Evolutionary conservation across 106 monocot species (phyloP), one percentile per base, ranked within the genome.

Genomic region (Narthecium ossifragum): DNA sequence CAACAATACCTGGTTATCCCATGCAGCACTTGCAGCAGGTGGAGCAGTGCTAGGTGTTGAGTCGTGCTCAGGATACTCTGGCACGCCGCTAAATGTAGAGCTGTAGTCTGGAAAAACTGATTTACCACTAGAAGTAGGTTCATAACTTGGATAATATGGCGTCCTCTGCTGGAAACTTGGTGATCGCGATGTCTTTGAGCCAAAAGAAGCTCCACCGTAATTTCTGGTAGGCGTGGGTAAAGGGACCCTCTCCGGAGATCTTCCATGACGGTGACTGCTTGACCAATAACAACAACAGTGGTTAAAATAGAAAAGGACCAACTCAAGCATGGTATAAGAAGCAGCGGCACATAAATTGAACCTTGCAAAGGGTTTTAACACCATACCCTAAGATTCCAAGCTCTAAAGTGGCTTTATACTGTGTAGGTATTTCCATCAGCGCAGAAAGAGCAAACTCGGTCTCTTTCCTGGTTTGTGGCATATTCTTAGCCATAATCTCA

Each of bases 391-490:
- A 76, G 24, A 89, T 59, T 24, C 83, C 82, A 55, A 86, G 80
- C 53, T 89, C 93, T 33, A 86, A 37, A 53, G 93, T 80, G 36
- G 93, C 93, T 68, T 83, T 94, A 36, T 94, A 94, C 34, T 94
- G 93, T 37, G 62, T 47, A 51, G 93, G 89, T 71, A 94, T 83
- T 78, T 94, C 93, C 93, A 94, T 94, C 36, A 94, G 49, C 50
- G 89, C 85, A 39, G 69, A 60, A 53, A 94, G 80, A 61, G 85
- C 93, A 73, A 94, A 94, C 69, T 78, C 85, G 1, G 85, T 78
- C 68, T 89, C 93, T 65, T 85, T 94, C 63, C 71, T 82, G 2
- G 82, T 47, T 58, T 72, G 82, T 5, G 80, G 52, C 28, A 78
- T 53, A 57, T 78, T 83, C 64, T 80, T 88, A 13, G 69, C 70